A percentile compares a stretch with the other conserved stretches of the same genome.
phyloP scores from a whole-genome alignment of 352 stramenopile species.

The Elongisporangium undulatum region DNA sequence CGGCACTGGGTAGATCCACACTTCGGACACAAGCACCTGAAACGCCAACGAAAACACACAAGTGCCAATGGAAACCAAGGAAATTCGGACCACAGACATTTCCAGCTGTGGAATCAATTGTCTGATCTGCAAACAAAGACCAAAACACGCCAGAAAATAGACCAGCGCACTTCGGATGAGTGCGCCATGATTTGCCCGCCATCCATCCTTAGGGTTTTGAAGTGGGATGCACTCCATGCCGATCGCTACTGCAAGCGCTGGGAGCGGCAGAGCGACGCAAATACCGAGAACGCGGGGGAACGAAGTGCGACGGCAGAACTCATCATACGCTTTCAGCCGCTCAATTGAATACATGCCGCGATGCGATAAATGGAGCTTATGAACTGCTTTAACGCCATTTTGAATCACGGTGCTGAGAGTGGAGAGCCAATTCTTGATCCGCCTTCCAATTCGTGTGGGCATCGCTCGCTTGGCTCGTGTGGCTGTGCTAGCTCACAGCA shows the following conservation, averaged over 20 bases:
- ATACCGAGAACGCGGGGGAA: not conserved
- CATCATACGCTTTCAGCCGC: constrained; percentile 1
- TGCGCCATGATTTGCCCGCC: constrained; percentile 16
- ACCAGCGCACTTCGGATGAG: constrained; percentile 16
- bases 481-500: too few species aligned
- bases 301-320: constrained; percentile 1
- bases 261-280: not conserved
- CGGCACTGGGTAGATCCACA: constrained; percentile 20
- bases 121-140: constrained; percentile 5
- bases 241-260: not conserved
- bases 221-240: constrained; percentile 1
- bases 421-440: too few species aligned
- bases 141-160: constrained; percentile 5
- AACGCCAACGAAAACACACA: constrained; percentile 3
- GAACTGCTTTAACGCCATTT: too few species aligned
- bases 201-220: constrained; percentile 11
- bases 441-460: too few species aligned
- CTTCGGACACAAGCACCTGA: constrained; percentile 6
- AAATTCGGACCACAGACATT: constrained; percentile 1
- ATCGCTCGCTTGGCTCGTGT: too few species aligned
- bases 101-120: constrained; percentile 6
- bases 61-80: constrained; percentile 9
- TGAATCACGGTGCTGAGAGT: too few species aligned
- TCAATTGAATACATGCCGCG: constrained; percentile 4
- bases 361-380: too few species aligned